Evolutionary conservation across 352 stramenopile species (phyloP), one percentile per base, ranked within the genome.

Genomic region (Phytophthora niederhauseri): DNA sequence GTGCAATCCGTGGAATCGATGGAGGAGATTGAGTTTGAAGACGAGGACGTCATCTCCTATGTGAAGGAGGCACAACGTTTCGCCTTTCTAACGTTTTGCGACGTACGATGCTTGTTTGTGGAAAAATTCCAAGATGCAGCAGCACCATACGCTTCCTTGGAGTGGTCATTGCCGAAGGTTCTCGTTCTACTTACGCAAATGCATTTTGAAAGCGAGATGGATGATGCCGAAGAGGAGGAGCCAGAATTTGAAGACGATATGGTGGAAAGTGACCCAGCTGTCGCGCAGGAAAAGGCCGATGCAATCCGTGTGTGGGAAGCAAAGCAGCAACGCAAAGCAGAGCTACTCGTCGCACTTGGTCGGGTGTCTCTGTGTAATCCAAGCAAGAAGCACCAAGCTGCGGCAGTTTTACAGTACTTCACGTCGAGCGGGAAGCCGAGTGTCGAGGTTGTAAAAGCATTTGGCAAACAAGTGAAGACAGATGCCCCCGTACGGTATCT

Each of bases 71-170:
- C 76, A 4, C 89, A 97, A 61, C 70, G 77, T 1, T 73, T 78
- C 28, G 88, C 88, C 6, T 97, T 95, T 60, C 58, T 95, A 41
- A 83, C 78, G 0, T 93, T 94, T 60, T 95, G 89, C 53, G 89
- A 97, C 66, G 70, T 80, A 9, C 75, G 85, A 0, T 96, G 89
- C 63, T 73, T 97, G 20, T 95, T 94, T 55, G 82, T 94, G 20
- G 88, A 97, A 61, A 92, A 92, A 59, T 93, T 97, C 52, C 80
- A 85, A 36, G 78, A 90, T 24, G 73, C 77, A 19, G 64, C 69
- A 11, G 41, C 76, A 31, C 89, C 87, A 11, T 93, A 84, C 46
- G 77, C 91, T 68, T 61, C 51, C 7, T 61, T 97, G 34, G 73
- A 91, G 38, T 97, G 87, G 88, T 31, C 59, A 22, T 74, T 94